Evolutionary conservation across 2,329 filamentous ascomycete genomes (phyloP).

Genomic region (Cercospora sesami): DNA sequence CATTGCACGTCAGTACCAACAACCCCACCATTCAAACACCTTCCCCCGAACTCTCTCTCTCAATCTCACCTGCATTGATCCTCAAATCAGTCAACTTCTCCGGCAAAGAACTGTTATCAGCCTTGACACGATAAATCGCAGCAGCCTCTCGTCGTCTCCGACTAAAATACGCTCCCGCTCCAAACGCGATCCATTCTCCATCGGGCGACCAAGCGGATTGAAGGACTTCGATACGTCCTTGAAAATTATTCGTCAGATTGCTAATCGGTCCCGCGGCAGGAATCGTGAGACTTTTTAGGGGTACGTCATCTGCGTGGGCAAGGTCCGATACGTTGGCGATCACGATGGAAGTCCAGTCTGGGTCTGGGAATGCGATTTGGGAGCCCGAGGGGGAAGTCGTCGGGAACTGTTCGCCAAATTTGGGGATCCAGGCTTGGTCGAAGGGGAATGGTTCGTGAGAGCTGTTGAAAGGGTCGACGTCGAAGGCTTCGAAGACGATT

Average conservation of each 20-base stretch:
- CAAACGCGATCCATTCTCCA: constrained; percentile 8
- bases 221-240: neutral
- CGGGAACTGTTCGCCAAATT: neutral
- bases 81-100: neutral
- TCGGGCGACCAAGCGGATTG: constrained; percentile 12
- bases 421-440: neutral
- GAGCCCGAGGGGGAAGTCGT: neutral
- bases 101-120: neutral
- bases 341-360: neutral
- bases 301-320: neutral
- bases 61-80: neutral
- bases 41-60: no score
- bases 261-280: neutral
- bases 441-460: neutral
- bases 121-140: neutral
- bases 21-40: no score
- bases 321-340: neutral
- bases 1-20: neutral
- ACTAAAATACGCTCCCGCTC: constrained; percentile 12
- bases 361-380: neutral
- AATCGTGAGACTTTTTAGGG: neutral
- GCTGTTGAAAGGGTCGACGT: neutral
- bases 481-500: constrained; percentile 3
- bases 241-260: neutral
- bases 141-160: neutral